Evolutionary conservation across 345 rosid species (phyloP).

Genomic region (Lepidium didymum): DNA sequence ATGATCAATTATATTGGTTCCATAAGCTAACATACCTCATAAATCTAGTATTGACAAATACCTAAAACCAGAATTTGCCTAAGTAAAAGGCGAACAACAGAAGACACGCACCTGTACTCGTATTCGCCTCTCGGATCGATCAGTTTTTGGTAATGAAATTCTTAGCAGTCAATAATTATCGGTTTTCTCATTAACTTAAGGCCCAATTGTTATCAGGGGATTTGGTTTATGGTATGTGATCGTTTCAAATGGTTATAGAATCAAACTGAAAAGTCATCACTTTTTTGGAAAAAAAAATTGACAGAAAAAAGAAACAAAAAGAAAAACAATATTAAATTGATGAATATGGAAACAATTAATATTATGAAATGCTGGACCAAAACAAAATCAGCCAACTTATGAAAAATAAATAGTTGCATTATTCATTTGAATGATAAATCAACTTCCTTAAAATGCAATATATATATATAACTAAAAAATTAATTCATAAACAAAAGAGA

Average conservation of each 20-base stretch:
- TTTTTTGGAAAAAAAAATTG: background rate
- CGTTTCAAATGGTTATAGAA: background rate
- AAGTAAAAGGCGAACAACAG: too few species aligned
- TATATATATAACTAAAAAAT: background rate
- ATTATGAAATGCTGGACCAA: background rate
- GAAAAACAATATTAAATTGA: background rate
- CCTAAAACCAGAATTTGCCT: too few species aligned
- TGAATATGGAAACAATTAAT: background rate
- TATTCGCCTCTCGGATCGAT: too few species aligned
- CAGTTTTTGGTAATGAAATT: too few species aligned
- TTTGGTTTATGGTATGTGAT: too few species aligned
- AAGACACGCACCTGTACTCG: too few species aligned
- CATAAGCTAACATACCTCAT: too few species aligned
- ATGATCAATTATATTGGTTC: too few species aligned
- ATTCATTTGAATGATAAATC: background rate
- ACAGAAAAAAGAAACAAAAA: background rate
- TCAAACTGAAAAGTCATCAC: background rate
- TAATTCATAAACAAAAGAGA: background rate
- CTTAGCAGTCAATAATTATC: too few species aligned
- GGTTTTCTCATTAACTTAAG: too few species aligned
- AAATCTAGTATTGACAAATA: too few species aligned
- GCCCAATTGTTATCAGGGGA: too few species aligned
- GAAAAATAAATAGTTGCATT: background rate
- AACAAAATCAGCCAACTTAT: background rate
- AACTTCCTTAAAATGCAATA: background rate